Evolutionary conservation across 2,329 filamentous ascomycete species (phyloP).

Genomic region (Xylariaceae sp.): DNA sequence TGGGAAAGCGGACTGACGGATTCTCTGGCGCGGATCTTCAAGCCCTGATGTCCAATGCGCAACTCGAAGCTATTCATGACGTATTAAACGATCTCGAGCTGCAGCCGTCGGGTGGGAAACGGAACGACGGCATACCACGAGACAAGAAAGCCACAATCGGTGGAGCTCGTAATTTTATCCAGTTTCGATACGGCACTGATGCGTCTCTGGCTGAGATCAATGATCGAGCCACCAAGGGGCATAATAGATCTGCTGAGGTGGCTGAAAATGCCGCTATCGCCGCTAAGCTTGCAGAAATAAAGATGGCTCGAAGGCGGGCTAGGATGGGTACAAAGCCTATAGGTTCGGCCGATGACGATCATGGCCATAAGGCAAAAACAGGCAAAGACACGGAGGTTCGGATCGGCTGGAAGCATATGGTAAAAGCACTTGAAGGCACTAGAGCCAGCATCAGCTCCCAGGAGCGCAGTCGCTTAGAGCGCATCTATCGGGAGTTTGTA

Average conservation of each 20-base stretch:
- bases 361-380: constrained; percentile 38
- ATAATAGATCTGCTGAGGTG: constrained; percentile 52
- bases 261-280: constrained; percentile 75
- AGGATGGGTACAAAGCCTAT: constrained; percentile 43
- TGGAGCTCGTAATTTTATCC: constrained; percentile 59
- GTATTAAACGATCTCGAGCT: constrained; percentile 62
- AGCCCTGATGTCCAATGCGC: constrained; percentile 91
- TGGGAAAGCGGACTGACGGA: constrained; percentile 77
- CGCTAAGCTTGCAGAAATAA: constrained; percentile 78
- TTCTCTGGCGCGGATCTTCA: constrained; percentile 94
- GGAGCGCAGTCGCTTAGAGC: constrained; percentile 68
- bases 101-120: constrained; percentile 26
- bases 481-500: constrained; percentile 91
- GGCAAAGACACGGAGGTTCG: constrained; percentile 61
- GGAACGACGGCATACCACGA: constrained; percentile 36
- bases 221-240: constrained; percentile 37
- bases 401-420: constrained; percentile 79
- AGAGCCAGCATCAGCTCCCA: constrained; percentile 76
- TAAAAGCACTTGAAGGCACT: constrained; percentile 71
- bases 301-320: constrained; percentile 62
- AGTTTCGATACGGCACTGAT: constrained; percentile 75
- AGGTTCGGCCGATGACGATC: constrained; percentile 24
- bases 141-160: constrained; percentile 26
- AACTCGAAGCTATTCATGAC: constrained; percentile 95
- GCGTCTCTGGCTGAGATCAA: constrained; percentile 43